Evolutionary conservation across 2,329 filamentous ascomycete species (phyloP).

Genomic region (Aspergillus sp.): DNA sequence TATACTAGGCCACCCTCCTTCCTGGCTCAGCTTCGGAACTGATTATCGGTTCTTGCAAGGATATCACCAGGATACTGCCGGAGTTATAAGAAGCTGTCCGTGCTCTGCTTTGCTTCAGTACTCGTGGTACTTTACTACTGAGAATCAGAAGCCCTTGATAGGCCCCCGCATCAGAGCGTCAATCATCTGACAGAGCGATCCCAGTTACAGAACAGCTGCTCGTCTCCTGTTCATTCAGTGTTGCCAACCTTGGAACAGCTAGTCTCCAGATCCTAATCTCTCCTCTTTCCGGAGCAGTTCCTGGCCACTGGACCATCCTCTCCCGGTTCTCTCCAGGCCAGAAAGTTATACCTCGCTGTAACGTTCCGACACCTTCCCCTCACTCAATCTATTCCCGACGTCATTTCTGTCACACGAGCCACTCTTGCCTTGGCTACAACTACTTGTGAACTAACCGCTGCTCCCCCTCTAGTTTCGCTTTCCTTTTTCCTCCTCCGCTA

Average conservation of each 20-base stretch:
- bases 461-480: conserved; percentile 10
- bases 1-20: neutral
- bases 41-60: conserved; percentile 11
- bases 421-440: conserved; percentile 7
- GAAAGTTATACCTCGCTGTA: conserved; percentile 7
- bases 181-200: conserved; percentile 15
- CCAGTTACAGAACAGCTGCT: neutral
- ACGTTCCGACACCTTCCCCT: conserved; percentile 1
- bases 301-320: conserved; percentile 4
- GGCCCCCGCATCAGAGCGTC: conserved; percentile 15
- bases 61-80: neutral
- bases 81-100: conserved; percentile 8
- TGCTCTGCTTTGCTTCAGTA: neutral
- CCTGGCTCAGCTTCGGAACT: conserved; percentile 1
- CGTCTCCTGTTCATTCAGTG: conserved; percentile 8
- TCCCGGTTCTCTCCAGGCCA: conserved; percentile 6
- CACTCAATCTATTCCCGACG: conserved; percentile 1
- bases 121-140: neutral
- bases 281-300: conserved; percentile 4
- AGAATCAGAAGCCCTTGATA: neutral
- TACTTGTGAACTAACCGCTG: neutral
- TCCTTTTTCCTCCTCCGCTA: conserved; percentile 1
- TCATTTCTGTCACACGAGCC: conserved; percentile 14
- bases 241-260: conserved; percentile 12
- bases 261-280: conserved; percentile 22